Evolutionary conservation across 495 filamentous ascomycete genomes (phyloP).

Genomic region (Astrothelium subdiscretum): DNA sequence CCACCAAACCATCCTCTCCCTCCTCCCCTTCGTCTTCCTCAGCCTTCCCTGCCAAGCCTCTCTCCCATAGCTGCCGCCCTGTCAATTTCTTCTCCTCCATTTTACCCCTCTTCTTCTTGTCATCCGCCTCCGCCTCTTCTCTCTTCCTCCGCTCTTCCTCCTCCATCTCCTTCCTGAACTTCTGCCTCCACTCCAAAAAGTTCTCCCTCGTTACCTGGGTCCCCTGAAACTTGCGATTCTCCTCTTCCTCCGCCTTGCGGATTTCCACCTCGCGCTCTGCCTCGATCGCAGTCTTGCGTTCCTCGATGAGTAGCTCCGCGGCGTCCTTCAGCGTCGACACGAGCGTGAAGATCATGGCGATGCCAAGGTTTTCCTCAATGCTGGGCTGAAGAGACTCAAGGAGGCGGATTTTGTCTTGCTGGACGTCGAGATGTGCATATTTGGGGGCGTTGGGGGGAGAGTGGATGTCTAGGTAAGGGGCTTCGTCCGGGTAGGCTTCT

Average conservation of each 20-base stretch:
- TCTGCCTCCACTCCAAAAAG: constrained; percentile 69
- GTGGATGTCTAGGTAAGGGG: constrained; percentile 66
- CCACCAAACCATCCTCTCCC: constrained; percentile 41
- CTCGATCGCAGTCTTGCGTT: constrained; percentile 52
- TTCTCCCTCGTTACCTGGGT: constrained; percentile 71
- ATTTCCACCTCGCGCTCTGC: constrained; percentile 51
- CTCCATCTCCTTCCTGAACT: constrained; percentile 69
- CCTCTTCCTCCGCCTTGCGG: constrained; percentile 68
- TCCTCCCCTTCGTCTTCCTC: constrained; percentile 72
- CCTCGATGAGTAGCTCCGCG: constrained; percentile 65
- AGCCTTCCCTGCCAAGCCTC: constrained; percentile 59
- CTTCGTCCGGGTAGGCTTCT: constrained; percentile 72
- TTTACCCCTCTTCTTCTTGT: constrained; percentile 54
- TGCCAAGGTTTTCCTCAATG: constrained; percentile 83
- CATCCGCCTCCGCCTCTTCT: constrained; percentile 62
- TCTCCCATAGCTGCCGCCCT: constrained; percentile 76
- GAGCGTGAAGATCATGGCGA: constrained; percentile 96
- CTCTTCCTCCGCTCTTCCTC: constrained; percentile 49
- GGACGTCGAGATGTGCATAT: constrained; percentile 50
- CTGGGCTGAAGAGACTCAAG: constrained; percentile 55
- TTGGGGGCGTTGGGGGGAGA: constrained; percentile 56
- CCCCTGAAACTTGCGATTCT: constrained; percentile 95
- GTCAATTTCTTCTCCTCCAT: constrained; percentile 63
- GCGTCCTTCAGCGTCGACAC: constrained; percentile 76
- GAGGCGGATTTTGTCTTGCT: constrained; percentile 58